Base-by-base conservation (phyloP, 148 eudicot genomes). In the Fagopyrum tataricum region DNA sequence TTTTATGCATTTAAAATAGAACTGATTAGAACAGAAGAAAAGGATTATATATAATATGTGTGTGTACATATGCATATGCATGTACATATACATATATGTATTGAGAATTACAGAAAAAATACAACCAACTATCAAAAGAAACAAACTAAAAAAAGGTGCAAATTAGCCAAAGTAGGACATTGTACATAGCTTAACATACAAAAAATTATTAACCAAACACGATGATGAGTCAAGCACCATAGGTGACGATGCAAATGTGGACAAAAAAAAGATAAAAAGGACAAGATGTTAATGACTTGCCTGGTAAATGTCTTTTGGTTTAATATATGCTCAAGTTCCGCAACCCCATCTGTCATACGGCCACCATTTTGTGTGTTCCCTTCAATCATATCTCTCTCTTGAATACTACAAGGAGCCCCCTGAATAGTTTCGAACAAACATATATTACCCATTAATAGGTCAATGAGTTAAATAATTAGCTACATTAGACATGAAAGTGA, bases 251-350 rank as follows among this genome's bases (percentile, higher is more conserved):
- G 40, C 15, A 61, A 4, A n/a, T 53, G 17, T 53, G 44, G 15
- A 61, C 18, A 61, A 61, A 23, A 23, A 21, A 61, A 6, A 44
- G 8, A 67, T 31, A 67, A 13, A 67, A 67, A 67, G 23, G 23
- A 67, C 37, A 31, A 31, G 37, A 21, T 11, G 5, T 13, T 43
- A 13, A 31, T 23, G 69, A 67, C 79, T 75, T 82, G 83, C 97
- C 96, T 90, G 75, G 93, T 87, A 79, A 95, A 95, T 1, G 89
- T 95, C 85, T 87, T 95, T 55, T 90, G 86, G 85, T 88, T 91
- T 72, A 95, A 77, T 75, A 88, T 73, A 69, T 86, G 84, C 84
- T 90, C 97, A 66, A 95, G 96, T 56, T 89, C 96, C 24, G 86
- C 79, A 49, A 92, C 83, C 44, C 87, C 90, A 73, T 77, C 73